Conservation (phyloP, 2,329 filamentous ascomycete genomes). For the Grosmannia serpens region DNA sequence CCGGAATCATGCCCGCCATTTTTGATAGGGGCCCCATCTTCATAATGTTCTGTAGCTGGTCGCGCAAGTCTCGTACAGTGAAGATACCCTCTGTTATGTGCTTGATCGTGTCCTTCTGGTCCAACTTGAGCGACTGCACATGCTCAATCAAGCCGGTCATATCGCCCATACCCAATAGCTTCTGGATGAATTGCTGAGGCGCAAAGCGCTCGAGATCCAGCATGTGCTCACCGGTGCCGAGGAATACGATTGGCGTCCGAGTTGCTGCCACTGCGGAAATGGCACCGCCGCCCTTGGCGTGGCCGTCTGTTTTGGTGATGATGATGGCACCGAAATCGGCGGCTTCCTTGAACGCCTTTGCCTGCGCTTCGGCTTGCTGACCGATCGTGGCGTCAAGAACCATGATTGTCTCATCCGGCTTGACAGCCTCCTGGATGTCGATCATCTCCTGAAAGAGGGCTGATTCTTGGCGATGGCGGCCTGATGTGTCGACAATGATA, state of each 20-base stretch:
- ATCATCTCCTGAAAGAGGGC: conserved; percentile 96
- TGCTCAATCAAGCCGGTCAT: conserved; percentile 93
- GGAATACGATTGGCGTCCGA: conserved; percentile 92
- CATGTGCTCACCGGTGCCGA: conserved; percentile 96
- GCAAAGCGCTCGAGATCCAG: conserved; percentile 88
- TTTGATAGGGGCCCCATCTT: conserved; percentile 98
- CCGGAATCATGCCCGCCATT: conserved; percentile 98
- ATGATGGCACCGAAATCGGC: conserved; percentile 97
- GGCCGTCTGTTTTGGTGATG: conserved; percentile 96
- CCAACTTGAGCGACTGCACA: conserved; percentile 86
- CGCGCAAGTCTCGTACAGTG: conserved; percentile 83
- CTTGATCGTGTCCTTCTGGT: conserved; percentile 99
- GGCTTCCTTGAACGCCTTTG: conserved; percentile 92
- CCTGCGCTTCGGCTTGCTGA: conserved; percentile 88
- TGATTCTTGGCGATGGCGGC: conserved; percentile 86
- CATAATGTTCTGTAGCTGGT: conserved; percentile 97
- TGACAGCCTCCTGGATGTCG: conserved; percentile 84
- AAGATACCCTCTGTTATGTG: conserved; percentile 96
- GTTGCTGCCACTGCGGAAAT: conserved; percentile 96
- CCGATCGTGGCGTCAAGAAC: conserved; percentile 94
- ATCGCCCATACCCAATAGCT: conserved; percentile 93
- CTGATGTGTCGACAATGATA: conserved; percentile 96
- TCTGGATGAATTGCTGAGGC: conserved; percentile 85
- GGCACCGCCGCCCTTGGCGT: conserved; percentile 88
- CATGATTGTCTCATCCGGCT: conserved; percentile 95